Evolutionary conservation across 2,329 filamentous ascomycete genomes (phyloP).

Genomic region (Graphilbum ipis-grandicollis): DNA sequence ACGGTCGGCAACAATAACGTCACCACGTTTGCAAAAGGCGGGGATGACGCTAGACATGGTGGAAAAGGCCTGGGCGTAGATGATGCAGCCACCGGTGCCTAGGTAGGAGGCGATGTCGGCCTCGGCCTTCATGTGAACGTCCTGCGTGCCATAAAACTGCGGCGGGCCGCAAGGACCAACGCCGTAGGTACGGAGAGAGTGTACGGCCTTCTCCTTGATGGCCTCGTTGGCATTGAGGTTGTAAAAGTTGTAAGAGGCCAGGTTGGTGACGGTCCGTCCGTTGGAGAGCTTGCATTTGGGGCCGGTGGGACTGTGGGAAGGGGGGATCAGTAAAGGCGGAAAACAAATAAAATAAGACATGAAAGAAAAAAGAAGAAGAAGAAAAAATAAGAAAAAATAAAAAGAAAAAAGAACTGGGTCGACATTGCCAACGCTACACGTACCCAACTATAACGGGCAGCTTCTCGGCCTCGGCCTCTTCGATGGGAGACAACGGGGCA

Average conservation of each 20-base stretch:
- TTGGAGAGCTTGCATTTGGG: conserved; percentile 79
- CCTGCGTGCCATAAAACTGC: conserved; percentile 95
- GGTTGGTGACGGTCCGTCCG: conserved; percentile 80
- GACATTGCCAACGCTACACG: background rate
- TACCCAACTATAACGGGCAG: conserved; percentile 80
- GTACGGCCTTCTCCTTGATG: conserved; percentile 87
- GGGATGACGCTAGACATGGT: conserved; percentile 96
- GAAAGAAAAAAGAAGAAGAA: no score
- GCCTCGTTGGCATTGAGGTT: conserved; percentile 88
- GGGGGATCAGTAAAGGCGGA: no score
- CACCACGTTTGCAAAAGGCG: conserved; percentile 89
- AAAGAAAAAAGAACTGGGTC: background rate
- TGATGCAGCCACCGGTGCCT: conserved; percentile 75
- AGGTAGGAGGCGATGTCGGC: conserved; percentile 82
- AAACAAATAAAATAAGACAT: no score
- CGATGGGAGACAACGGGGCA: conserved; percentile 50
- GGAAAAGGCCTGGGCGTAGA: conserved; percentile 91
- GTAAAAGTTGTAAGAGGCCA: conserved; percentile 94
- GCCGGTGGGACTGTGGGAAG: conserved; percentile 55
- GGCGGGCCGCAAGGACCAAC: conserved; percentile 94
- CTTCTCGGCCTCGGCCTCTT: conserved; percentile 70
- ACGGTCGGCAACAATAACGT: conserved; percentile 90
- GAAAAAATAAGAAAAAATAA: no score
- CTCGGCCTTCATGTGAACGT: conserved; percentile 95
- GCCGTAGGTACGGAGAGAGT: conserved; percentile 84